Conservation (phyloP, 352 stramenopile genomes). For the Phytophthora meadii region DNA sequence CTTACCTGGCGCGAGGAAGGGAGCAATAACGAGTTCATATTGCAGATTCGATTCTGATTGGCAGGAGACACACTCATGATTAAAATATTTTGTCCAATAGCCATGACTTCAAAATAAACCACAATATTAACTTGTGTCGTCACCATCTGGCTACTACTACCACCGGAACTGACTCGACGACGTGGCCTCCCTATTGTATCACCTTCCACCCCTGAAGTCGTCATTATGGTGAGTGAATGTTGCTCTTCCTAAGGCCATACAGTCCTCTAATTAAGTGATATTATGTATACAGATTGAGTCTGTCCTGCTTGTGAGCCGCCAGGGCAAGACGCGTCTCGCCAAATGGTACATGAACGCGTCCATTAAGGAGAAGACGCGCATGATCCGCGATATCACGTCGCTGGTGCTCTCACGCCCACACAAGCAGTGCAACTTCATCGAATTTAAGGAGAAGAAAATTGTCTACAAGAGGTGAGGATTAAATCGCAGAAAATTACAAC, state of each 20-base stretch:
- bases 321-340: constrained; percentile 92
- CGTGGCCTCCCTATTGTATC: constrained; percentile 15
- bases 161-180: constrained; percentile 7
- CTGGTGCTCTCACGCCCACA: constrained; percentile 86
- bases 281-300: constrained; percentile 78
- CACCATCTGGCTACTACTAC: neutral
- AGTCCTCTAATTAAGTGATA: neutral
- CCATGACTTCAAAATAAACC: neutral
- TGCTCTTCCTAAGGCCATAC: neutral
- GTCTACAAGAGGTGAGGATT: constrained; percentile 93
- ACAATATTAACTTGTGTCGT: neutral
- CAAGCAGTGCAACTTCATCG: constrained; percentile 95
- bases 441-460: constrained; percentile 98
- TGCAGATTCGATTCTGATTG: constrained; percentile 33
- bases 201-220: neutral
- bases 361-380: constrained; percentile 87
- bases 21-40: constrained; percentile 9
- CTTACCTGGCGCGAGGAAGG: constrained; percentile 12
- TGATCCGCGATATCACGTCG: constrained; percentile 89
- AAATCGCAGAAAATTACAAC: neutral
- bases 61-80: constrained; percentile 13
- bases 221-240: constrained; percentile 22
- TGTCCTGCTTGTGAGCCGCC: constrained; percentile 89
- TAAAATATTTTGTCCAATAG: neutral
- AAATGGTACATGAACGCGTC: constrained; percentile 91